These are phyloP conservation scores for Helicocarpus griseus DNA, from an alignment of 2,329 filamentous ascomycete genomes.

Conservation along the genomic window DNA sequence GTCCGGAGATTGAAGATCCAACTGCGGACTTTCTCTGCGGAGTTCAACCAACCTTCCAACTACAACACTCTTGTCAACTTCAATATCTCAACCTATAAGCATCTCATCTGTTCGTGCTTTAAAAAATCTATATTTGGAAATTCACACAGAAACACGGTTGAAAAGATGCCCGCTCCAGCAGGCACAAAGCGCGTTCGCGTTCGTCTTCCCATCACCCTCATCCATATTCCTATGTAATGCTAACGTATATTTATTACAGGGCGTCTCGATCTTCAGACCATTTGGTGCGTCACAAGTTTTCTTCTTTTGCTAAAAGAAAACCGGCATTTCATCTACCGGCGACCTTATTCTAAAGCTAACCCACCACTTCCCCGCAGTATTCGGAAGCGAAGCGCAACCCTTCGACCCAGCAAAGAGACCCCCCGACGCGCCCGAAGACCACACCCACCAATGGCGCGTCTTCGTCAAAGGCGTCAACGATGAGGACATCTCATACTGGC, in stretches of 20 bases:
- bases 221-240: slow-evolving; percentile 2
- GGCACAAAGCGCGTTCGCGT: slow-evolving; percentile 46
- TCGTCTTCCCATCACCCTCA: slow-evolving; percentile 12
- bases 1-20: background rate
- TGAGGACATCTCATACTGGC: slow-evolving; percentile 87
- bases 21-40: no score
- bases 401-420: slow-evolving; percentile 72
- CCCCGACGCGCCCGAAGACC: slow-evolving; percentile 67
- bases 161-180: slow-evolving; percentile 43
- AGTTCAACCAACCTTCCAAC: background rate
- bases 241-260: slow-evolving; percentile 23
- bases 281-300: slow-evolving; percentile 27
- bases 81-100: background rate
- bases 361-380: slow-evolving; percentile 49
- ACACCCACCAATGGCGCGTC: slow-evolving; percentile 94
- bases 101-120: background rate
- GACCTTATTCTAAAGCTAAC: slow-evolving; percentile 53
- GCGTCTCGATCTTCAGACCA: slow-evolving; percentile 38
- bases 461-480: slow-evolving; percentile 86
- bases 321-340: slow-evolving; percentile 22
- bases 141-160: no score
- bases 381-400: slow-evolving; percentile 68
- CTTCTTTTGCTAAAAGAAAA: background rate
- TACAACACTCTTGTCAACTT: background rate
- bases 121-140: background rate